Evolutionary conservation across 2,329 filamentous ascomycete genomes (phyloP), one percentile per base, ranked within the genome.

Genomic region (Trichothecium roseum): DNA sequence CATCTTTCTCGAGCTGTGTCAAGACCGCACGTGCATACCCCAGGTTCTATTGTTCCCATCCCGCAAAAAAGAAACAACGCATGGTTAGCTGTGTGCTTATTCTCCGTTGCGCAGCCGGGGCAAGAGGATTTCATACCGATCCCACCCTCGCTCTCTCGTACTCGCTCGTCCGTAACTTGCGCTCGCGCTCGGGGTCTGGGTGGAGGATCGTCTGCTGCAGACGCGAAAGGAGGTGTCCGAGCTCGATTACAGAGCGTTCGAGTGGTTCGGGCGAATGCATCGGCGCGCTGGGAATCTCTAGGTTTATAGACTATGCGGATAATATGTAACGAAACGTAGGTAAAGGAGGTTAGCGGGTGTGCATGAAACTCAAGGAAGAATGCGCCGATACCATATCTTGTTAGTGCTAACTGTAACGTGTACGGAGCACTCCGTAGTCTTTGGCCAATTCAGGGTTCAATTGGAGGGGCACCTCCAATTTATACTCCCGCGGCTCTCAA

Each of bases 11-110:
- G 29, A 86, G 69, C 40, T 70, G 77, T 15, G 80, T 70, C 37
- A 88, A 72, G 20, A 84, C 68, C 1, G 68, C 69, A 28, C 78
- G 74, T 15, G 84, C 83, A 52, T 83, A 75, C 45, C 82, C 73
- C 41, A 89, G 64, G 48, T 86, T 88, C 74, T 84, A 24, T 6
- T 24, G 42, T 13, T 86, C 87, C 74, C 82, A 26, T 24, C 7
- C 42, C n/a, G 16, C 12, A 28, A n/a, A 28, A 24, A 9, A 17
- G 10, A 16, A 15, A 32, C 30, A 17, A 34, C 14, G 16, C n/a
- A 14, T 4, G 4, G 8, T n/a, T n/a, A n/a, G n/a, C n/a, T n/a
- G n/a, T n/a, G n/a, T n/a, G n/a, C n/a, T n/a, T n/a, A n/a, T 33
- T 33, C 31, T 24, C 18, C 18, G 15, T 26, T 27, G 10, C 34